These are phyloP conservation scores for Steccherinum ochraceum DNA, from an alignment of 768 basidiomycete species.

Conservation along the genomic window DNA sequence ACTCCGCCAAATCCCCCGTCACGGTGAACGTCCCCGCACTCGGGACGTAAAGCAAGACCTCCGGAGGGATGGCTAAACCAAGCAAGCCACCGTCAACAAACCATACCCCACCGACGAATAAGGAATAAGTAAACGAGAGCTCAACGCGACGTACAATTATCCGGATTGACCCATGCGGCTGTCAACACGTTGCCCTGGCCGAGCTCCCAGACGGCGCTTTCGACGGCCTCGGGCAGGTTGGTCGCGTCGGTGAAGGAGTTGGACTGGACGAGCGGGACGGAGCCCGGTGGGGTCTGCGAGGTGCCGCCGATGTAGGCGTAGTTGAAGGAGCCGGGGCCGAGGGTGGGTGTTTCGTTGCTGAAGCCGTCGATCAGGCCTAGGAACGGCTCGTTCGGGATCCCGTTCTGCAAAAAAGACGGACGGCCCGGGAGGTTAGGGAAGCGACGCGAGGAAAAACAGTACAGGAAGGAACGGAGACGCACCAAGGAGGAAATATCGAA, in stretches of 20 bases:
- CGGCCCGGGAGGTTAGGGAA: not conserved
- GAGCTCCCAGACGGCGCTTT: slow-evolving; percentile 19
- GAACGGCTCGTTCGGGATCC: slow-evolving; percentile 6
- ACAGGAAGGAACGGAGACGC: not conserved
- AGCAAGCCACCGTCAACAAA: too few species aligned
- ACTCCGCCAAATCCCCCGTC: slow-evolving; percentile 5
- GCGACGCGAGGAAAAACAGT: not conserved
- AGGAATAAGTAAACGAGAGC: not conserved
- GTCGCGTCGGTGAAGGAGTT: slow-evolving; percentile 17
- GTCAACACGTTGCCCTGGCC: slow-evolving; percentile 4
- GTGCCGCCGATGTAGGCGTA: slow-evolving; percentile 12
- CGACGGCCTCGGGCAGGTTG: slow-evolving; percentile 6
- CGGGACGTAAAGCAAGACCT: slow-evolving; percentile 4
- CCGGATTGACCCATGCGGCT: slow-evolving; percentile 16
- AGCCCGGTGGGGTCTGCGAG: slow-evolving; percentile 8
- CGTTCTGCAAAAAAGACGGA: slow-evolving; percentile 9
- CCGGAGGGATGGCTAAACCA: not conserved
- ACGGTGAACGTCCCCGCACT: slow-evolving; percentile 7
- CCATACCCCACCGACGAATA: not conserved
- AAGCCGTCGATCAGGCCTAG: slow-evolving; percentile 11
- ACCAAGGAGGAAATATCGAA: not conserved
- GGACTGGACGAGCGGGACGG: slow-evolving; percentile 2
- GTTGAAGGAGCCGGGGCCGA: slow-evolving; percentile 6
- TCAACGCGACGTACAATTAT: slow-evolving; percentile 14
- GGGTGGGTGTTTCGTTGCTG: slow-evolving; percentile 2